Percentiles rank a stretch among this genome's conserved stretches.
These are phyloP conservation scores for Heterobasidion occidentale DNA, from an alignment of 1,284 basidiomycete species.

Conservation along the genomic window DNA sequence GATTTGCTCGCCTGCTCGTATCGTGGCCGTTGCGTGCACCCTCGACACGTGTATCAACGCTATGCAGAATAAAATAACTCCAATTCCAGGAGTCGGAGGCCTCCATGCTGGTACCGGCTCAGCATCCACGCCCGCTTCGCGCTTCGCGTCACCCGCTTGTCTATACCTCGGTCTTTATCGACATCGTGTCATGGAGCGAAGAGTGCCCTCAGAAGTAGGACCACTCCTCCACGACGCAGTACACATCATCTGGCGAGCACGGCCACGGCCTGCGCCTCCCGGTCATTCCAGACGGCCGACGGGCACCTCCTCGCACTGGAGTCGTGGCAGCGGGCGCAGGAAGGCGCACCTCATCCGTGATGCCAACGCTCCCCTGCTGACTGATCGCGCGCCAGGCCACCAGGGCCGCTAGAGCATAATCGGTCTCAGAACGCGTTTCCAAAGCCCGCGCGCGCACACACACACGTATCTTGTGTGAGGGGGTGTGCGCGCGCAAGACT, in stretches of 20 bases:
- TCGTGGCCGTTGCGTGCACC: background rate
- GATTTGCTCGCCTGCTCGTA: background rate
- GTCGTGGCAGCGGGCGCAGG: conserved; percentile 1
- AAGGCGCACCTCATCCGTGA: background rate
- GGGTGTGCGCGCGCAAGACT: background rate
- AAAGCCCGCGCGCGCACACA: background rate
- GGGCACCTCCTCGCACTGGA: conserved; percentile 11
- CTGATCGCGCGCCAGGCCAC: conserved; percentile 22
- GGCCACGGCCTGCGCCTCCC: conserved; percentile 36
- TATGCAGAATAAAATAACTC: background rate
- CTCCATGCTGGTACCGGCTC: background rate
- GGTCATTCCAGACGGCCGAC: conserved; percentile 21
- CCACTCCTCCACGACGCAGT: conserved; percentile 71
- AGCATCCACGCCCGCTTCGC: too few relatives aligned
- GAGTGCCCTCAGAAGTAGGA: conserved; percentile 38
- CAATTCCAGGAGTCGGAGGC: background rate
- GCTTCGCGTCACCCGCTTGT: too few relatives aligned
- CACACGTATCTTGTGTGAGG: too few relatives aligned
- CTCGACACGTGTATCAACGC: background rate
- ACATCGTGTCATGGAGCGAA: too few relatives aligned
- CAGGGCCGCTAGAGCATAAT: conserved; percentile 19
- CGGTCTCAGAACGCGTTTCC: background rate
- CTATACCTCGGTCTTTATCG: too few relatives aligned
- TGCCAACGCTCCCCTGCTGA: conserved; percentile 3
- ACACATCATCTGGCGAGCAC: conserved; percentile 49